phyloP scores from a whole-genome alignment of 805 yeast species.

The Kluyveromyces lactis region DNA sequence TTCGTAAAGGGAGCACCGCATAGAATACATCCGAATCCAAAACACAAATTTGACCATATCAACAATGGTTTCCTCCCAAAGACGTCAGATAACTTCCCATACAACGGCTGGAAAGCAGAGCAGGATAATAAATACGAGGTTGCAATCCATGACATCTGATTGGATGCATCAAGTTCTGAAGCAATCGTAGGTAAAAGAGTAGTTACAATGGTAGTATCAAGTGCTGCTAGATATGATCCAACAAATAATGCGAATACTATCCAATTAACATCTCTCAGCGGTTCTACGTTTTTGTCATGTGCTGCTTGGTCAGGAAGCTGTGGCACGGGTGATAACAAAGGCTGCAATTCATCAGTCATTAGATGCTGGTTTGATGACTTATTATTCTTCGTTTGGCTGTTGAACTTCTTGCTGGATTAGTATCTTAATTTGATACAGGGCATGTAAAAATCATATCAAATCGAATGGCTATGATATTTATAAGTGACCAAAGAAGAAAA shows the following conservation, averaged over 20 bases:
- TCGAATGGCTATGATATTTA: no score
- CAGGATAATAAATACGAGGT: slow-evolving; percentile 35
- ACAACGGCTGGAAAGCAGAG: slow-evolving; percentile 36
- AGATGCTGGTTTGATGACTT: no score
- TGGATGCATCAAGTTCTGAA: slow-evolving; percentile 53
- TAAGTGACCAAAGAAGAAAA: no score
- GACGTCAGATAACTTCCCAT: slow-evolving; percentile 34
- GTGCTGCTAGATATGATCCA: slow-evolving; percentile 47
- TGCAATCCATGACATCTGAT: slow-evolving; percentile 45
- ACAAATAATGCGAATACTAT: slow-evolving; percentile 32
- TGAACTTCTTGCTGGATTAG: no score
- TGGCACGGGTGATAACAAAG: slow-evolving; percentile 2
- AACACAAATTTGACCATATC: slow-evolving; percentile 29
- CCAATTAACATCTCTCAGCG: neutral
- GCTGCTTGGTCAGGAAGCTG: neutral
- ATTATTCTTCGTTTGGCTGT: no score
- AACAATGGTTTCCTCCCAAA: slow-evolving; percentile 32
- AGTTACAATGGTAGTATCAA: slow-evolving; percentile 58
- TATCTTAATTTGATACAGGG: no score
- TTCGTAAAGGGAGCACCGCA: slow-evolving; percentile 26
- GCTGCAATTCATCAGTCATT: slow-evolving; percentile 1
- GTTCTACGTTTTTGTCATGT: neutral
- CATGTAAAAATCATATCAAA: no score
- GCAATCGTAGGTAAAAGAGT: slow-evolving; percentile 57
- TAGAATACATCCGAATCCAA: slow-evolving; percentile 32